Evolutionary conservation across 2,329 filamentous ascomycete genomes (phyloP), one percentile per base, ranked within the genome.

Genomic region (Diaporthe amygdali): DNA sequence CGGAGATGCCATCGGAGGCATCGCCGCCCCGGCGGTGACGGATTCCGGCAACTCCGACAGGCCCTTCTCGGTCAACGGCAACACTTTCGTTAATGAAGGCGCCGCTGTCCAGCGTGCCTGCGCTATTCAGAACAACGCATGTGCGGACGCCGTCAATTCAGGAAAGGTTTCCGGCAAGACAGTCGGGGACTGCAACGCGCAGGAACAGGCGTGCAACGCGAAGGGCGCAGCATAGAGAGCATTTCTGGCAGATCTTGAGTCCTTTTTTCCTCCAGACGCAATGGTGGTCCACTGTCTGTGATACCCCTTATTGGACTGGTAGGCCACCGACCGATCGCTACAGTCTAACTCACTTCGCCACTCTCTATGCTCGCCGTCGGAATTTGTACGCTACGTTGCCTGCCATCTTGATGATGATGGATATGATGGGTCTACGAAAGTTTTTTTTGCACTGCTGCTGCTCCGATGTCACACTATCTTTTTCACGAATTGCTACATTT

Each of bases 101-200:
- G 87, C 86, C 12, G 91, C 91, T 25, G 80, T 87, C 49, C 86
- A 91, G 79, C 84, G 91, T 56, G 86, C 89, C 44, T 93, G 91
- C 77, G 86, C 90, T 72, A 86, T 91, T 71, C 89, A 92, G 81
- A 87, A 90, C 81, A 92, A 91, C 76, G 80, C 78, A 4, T 93
- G 91, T 76, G 82, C 87, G 15, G 81, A 90, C 73, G 85, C 85
- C 34, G 87, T 87, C 70, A 92, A 91, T 78, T 75, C 81, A 15
- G 87, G 89, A 25, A 71, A 79, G 64, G 75, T 82, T 17, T 74
- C 77, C 4, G 83, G 83, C 49, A 78, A 83, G 71, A 81, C 80
- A 4, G 79, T 87, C 34, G 73, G 76, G n/a, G 85, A 90, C 69
- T 92, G 90, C 81, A 82, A 86, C 73, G 76, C 81, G 5, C 90